Conservation (phyloP, 768 basidiomycete species). For the Hygrocybe coccinea region DNA sequence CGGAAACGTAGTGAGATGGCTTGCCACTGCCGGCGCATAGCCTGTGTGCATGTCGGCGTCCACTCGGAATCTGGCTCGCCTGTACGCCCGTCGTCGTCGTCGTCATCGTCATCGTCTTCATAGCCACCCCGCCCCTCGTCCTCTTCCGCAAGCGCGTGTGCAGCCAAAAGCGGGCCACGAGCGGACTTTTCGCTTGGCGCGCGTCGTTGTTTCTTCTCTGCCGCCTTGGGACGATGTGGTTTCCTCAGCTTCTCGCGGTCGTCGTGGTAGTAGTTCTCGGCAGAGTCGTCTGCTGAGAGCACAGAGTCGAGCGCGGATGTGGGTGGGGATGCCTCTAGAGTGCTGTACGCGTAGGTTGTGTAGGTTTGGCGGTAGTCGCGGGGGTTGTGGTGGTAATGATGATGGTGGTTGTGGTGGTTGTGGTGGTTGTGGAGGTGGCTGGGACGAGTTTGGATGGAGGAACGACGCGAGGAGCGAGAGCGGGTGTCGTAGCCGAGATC, state of each 20-base stretch:
- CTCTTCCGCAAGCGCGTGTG: constrained; percentile 16
- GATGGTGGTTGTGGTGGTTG: constrained; percentile 10
- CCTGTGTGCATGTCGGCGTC: constrained; percentile 56
- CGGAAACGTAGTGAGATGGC: constrained; percentile 51
- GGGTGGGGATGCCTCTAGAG: constrained; percentile 12
- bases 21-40: constrained; percentile 56
- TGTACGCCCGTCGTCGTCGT: not conserved
- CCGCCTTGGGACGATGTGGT: not conserved
- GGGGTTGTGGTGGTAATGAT: constrained; percentile 9
- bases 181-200: constrained; percentile 6
- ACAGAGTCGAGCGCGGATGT: constrained; percentile 11
- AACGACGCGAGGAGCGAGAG: constrained; percentile 5
- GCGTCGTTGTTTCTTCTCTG: not conserved
- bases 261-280: constrained; percentile 4
- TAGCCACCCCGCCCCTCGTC: constrained; percentile 20
- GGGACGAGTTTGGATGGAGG: constrained; percentile 4
- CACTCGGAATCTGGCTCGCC: constrained; percentile 15
- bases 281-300: constrained; percentile 15
- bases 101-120: constrained; percentile 4
- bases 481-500: constrained; percentile 12
- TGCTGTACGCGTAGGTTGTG: constrained; percentile 3
- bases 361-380: constrained; percentile 17
- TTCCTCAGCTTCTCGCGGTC: constrained; percentile 2
- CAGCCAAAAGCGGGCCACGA: not conserved
- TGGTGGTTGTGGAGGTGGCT: not conserved